Conservation (phyloP, 495 filamentous ascomycete genomes). For the Lophium mytilinum region DNA sequence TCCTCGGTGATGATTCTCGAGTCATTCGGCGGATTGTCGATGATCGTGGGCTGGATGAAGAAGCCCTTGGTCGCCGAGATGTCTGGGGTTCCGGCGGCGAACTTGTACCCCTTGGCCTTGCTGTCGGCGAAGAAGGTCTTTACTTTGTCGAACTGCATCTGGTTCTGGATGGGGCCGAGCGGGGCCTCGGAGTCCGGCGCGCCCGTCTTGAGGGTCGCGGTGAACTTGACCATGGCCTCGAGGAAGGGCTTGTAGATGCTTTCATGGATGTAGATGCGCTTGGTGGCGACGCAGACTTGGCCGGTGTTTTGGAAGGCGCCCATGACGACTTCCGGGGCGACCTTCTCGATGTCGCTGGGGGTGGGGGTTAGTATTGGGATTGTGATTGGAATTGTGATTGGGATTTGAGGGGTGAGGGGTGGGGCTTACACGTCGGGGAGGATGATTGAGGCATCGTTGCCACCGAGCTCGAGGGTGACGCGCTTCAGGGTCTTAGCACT, state of each 20-base stretch:
- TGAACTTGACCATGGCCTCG: slow-evolving; percentile 41
- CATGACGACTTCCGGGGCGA: slow-evolving; percentile 42
- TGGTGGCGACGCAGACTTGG: slow-evolving; percentile 49
- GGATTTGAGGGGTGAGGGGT: background rate
- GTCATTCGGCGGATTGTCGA: slow-evolving; percentile 28
- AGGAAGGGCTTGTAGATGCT: slow-evolving; percentile 52
- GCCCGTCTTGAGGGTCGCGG: slow-evolving; percentile 41
- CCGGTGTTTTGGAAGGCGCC: slow-evolving; percentile 53
- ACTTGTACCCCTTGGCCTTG: slow-evolving; percentile 20
- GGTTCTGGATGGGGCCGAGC: slow-evolving; percentile 52
- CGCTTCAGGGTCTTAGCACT: slow-evolving; percentile 30
- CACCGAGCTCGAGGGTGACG: slow-evolving; percentile 53
- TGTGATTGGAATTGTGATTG: background rate
- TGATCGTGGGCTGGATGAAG: slow-evolving; percentile 29
- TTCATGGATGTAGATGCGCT: slow-evolving; percentile 58
- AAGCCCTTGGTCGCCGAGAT: slow-evolving; percentile 17
- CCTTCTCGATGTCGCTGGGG: slow-evolving; percentile 39
- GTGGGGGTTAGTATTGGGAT: no score
- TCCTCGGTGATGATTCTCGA: slow-evolving; percentile 26
- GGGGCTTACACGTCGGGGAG: slow-evolving; percentile 44
- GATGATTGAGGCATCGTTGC: slow-evolving; percentile 57
- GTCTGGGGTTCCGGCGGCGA: slow-evolving; percentile 8
- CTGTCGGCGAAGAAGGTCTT: slow-evolving; percentile 26
- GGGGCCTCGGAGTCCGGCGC: slow-evolving; percentile 37
- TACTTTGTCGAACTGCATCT: slow-evolving; percentile 39